Conservation (phyloP, 1,284 basidiomycete genomes). For the Papiliotrema fonsecae region DNA sequence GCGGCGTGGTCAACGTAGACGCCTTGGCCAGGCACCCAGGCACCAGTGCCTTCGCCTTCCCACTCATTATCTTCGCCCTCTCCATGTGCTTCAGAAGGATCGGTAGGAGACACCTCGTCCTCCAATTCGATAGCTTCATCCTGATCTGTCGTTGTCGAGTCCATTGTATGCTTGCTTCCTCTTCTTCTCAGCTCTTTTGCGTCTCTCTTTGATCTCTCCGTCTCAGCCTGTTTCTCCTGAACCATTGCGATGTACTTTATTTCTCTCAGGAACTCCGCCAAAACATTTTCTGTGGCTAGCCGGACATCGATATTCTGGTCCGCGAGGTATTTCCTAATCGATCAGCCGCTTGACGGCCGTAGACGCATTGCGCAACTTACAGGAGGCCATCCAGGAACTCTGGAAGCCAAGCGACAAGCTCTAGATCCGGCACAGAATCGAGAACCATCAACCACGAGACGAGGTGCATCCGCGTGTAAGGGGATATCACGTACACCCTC, state of each 20-base stretch:
- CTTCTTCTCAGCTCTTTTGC: constrained; percentile 14
- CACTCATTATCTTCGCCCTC: constrained; percentile 27
- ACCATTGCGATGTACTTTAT: constrained; percentile 78
- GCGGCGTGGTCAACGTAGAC: constrained; percentile 86
- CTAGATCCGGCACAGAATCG: constrained; percentile 93
- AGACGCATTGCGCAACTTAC: constrained; percentile 53
- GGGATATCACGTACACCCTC: constrained; percentile 89
- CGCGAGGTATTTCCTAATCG: constrained; percentile 78
- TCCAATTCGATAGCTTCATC: constrained; percentile 26
- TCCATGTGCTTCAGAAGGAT: constrained; percentile 2
- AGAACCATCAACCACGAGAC: constrained; percentile 95
- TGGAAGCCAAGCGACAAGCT: constrained; percentile 89
- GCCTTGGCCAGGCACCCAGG: constrained; percentile 89
- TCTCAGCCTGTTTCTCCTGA: constrained; percentile 51
- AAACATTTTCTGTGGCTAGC: constrained; percentile 81
- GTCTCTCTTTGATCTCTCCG: constrained; percentile 16
- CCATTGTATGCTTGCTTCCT: constrained; percentile 47
- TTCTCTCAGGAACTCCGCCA: constrained; percentile 90
- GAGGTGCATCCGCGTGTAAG: constrained; percentile 92
- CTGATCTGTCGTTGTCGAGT: constrained; percentile 43
- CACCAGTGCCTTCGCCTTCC: constrained; percentile 50
- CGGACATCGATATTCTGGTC: constrained; percentile 93
- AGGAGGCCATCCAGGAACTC: constrained; percentile 90
- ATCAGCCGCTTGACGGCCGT: constrained; percentile 1
- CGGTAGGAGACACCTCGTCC: constrained; percentile 43